Base-by-base conservation (phyloP, 2,329 filamentous ascomycete species). In the Penicillium sp. region DNA sequence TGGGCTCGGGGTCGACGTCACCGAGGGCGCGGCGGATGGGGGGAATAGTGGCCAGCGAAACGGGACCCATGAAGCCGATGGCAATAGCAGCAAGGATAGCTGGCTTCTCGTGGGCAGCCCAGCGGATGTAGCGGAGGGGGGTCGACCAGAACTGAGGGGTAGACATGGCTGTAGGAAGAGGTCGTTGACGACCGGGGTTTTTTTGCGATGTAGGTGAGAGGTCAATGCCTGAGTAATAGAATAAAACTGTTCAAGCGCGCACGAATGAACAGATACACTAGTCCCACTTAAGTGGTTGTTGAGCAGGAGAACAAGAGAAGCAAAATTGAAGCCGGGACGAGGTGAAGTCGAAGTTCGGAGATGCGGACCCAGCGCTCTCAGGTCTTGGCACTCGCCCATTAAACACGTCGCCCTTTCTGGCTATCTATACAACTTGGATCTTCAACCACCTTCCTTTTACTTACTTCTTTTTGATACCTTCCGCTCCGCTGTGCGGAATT, bases 41-140 rank as follows among this genome's bases (percentile, higher is more conserved):
- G 43, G 92, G 92, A 1, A 91, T 87, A 55, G 83, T 81, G 58
- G 88, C 75, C 62, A 96, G 79, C 57, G 84, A 78, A 56, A 89
- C 75, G 36, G 93, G 94, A 11, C 92, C 92, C 54, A 85, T 69
- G 63, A 77, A 79, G 66, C 90, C 93, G 65, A 97, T 79, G 57
- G 90, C 72, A 70, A 91, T 79, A 68, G 90, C 91, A 84, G 87
- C 97, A 83, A 97, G 96, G 79, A 92, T 89, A 58, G 92, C 92
- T 50, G 94, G 94, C 75, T 89, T 90, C 77, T 94, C 88, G 78
- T 91, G 88, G 50, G 90, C 84, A 52, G 92, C 87, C 91, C 92
- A 97, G 77, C 88, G 88, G 70, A 90, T 78, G 86, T 96, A 97
- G 69, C 87, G 87, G 74, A 95, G 71, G 63, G 94, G 94, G 58